These are phyloP conservation scores for Angomonas ambiguus DNA, from an alignment of 208 protist genomes.

Conservation along the genomic window DNA sequence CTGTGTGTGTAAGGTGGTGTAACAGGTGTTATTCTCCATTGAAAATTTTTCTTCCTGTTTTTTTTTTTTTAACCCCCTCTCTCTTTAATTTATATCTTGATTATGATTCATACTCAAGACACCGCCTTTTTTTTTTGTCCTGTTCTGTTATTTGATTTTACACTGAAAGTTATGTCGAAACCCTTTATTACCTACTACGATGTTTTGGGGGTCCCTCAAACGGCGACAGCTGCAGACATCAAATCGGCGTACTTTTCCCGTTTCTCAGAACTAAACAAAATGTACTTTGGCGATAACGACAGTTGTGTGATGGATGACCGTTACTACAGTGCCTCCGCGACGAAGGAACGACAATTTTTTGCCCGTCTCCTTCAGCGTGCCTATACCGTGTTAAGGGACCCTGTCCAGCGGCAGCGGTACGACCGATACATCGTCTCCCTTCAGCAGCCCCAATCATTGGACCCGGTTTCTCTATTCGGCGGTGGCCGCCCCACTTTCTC, in stretches of 20 bases:
- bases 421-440: neutral
- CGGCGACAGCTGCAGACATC: neutral
- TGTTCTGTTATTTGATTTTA: too few relatives aligned
- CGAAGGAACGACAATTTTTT: neutral
- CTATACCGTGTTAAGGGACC: neutral
- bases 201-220: neutral
- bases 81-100: neutral
- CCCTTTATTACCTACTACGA: neutral
- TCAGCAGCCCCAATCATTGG: neutral
- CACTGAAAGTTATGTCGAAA: too few relatives aligned
- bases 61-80: neutral
- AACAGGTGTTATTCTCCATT: neutral
- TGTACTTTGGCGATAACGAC: slow-evolving; percentile 2
- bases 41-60: neutral
- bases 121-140: too few relatives aligned
- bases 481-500: neutral
- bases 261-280: neutral
- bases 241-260: neutral
- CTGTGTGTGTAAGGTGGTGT: neutral
- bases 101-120: too few relatives aligned
- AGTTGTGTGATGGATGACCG: neutral
- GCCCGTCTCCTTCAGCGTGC: neutral
- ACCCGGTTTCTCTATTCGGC: neutral
- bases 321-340: neutral
- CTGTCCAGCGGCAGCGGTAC: neutral